phyloP scores from a whole-genome alignment of 148 eudicot species.

The Arbutus unedo region DNA sequence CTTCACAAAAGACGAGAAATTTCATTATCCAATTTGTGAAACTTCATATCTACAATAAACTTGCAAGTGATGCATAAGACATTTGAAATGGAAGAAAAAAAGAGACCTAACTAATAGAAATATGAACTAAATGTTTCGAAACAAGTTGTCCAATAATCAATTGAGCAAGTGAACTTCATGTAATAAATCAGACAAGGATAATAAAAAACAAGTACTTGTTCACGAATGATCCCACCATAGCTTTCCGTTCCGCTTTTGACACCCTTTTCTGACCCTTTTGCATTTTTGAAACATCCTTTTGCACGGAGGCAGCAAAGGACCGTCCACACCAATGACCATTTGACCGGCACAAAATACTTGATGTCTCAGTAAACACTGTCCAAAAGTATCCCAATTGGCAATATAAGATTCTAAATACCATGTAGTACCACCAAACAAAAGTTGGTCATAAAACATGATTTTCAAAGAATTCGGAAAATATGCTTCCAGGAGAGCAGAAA shows the following conservation, averaged over 20 bases:
- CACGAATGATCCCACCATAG: constrained; percentile 30
- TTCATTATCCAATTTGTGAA: neutral
- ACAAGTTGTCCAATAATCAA: neutral
- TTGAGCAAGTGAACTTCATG: neutral
- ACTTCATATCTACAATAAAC: neutral
- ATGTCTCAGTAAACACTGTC: constrained; percentile 19
- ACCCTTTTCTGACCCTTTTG: constrained; percentile 13
- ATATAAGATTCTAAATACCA: neutral
- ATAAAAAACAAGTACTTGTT: constrained; percentile 18
- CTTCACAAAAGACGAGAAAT: neutral
- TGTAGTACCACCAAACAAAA: neutral
- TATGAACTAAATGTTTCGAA: neutral
- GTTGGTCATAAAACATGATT: neutral
- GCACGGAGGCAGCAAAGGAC: constrained; percentile 28
- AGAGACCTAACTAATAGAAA: neutral
- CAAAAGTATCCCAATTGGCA: neutral
- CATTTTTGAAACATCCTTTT: constrained; percentile 14
- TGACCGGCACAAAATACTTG: constrained; percentile 16
- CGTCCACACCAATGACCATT: constrained; percentile 15
- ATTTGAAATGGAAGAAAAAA: neutral
- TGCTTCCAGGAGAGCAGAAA: neutral
- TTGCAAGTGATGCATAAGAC: neutral
- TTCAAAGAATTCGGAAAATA: neutral
- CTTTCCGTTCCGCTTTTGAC: constrained; percentile 26
- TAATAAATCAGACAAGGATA: neutral